These are phyloP conservation scores for Eimeria zaria DNA, from an alignment of 169 alveolate genomes.

Conservation along the genomic window DNA sequence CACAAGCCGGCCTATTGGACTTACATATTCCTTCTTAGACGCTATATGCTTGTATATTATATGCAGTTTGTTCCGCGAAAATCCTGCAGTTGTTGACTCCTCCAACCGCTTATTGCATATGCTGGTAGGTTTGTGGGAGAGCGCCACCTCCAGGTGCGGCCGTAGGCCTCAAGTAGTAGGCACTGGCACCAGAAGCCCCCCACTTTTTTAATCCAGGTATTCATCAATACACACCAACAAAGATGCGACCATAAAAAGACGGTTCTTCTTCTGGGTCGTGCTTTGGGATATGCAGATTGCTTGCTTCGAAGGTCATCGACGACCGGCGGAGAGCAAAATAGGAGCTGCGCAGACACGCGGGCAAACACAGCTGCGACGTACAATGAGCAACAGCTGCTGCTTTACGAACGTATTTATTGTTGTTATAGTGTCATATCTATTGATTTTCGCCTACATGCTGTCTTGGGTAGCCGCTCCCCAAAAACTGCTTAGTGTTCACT, in stretches of 20 bases:
- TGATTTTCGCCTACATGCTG: background rate
- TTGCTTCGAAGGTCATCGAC: constrained; percentile 14
- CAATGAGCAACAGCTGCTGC: background rate
- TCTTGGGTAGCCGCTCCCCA: background rate
- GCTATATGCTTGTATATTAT: background rate
- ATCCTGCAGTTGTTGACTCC: background rate
- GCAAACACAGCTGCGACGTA: background rate
- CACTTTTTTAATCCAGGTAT: background rate
- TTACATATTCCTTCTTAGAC: background rate
- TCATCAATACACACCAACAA: background rate
- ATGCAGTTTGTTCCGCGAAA: background rate
- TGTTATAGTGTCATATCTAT: background rate
- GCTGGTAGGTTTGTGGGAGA: constrained; percentile 1
- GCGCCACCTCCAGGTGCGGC: constrained; percentile 62
- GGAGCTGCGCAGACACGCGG: background rate
- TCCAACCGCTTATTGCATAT: constrained; percentile 29
- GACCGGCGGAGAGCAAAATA: background rate
- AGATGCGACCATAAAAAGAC: background rate
- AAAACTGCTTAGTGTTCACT: background rate
- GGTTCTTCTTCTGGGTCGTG: background rate
- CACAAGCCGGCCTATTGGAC: background rate
- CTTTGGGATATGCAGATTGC: background rate
- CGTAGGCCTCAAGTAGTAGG: constrained; percentile 4
- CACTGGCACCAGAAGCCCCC: constrained; percentile 60
- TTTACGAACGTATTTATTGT: background rate